Conservation (phyloP, 2,329 filamentous ascomycete species). For the Knoxdaviesia capensis region DNA sequence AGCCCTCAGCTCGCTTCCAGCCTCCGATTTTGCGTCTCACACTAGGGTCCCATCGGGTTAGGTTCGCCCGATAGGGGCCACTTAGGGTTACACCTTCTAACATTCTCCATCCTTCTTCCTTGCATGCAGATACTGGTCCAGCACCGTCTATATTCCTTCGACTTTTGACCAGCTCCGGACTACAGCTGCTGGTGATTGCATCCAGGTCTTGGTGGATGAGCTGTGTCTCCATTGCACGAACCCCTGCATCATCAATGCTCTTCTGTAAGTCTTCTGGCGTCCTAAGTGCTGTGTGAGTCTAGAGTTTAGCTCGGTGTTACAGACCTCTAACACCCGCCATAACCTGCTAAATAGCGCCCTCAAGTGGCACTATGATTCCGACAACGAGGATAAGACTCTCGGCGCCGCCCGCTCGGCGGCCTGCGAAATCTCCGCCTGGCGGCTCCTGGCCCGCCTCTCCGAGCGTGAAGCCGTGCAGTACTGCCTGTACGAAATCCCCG, state of each 20-base stretch:
- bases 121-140: slow-evolving; percentile 33
- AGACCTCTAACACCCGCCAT: neutral
- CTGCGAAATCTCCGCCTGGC: slow-evolving; percentile 67
- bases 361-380: slow-evolving; percentile 52
- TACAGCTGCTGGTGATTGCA: slow-evolving; percentile 38
- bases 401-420: slow-evolving; percentile 50
- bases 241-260: slow-evolving; percentile 48
- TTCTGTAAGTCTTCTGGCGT: slow-evolving; percentile 34
- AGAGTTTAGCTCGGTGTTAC: too few species aligned
- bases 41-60: too few species aligned
- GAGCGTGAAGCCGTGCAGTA: slow-evolving; percentile 56
- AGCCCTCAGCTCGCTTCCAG: too few species aligned
- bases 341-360: slow-evolving; percentile 32
- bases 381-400: slow-evolving; percentile 42
- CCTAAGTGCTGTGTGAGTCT: neutral
- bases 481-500: slow-evolving; percentile 53
- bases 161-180: slow-evolving; percentile 57
- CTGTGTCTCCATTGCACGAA: slow-evolving; percentile 44
- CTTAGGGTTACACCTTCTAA: too few species aligned
- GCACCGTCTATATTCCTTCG: slow-evolving; percentile 41
- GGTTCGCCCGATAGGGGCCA: too few species aligned
- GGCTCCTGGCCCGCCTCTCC: slow-evolving; percentile 50
- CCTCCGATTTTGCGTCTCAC: too few species aligned
- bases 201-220: slow-evolving; percentile 40
- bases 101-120: too few species aligned